These are phyloP conservation scores for Phytophthora ohioensis DNA, from an alignment of 352 stramenopile species.

Conservation along the genomic window DNA sequence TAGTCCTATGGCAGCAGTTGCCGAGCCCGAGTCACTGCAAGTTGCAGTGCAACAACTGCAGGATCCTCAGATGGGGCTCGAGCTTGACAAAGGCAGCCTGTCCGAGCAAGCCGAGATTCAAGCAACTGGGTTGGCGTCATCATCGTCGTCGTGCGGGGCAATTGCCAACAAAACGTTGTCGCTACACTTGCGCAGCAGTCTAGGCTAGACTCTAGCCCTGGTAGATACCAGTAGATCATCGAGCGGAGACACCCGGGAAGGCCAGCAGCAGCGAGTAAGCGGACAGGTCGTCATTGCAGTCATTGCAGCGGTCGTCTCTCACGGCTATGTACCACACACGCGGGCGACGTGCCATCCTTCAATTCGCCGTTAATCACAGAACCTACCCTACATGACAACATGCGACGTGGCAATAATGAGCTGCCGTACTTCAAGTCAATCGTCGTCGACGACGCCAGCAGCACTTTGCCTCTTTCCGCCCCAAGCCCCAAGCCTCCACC, in stretches of 20 bases:
- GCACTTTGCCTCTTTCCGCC: constrained; percentile 13
- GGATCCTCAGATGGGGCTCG: background rate
- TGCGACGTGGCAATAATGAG: constrained; percentile 34
- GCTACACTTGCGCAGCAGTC: no score
- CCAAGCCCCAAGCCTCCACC: background rate
- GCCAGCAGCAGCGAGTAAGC: no score
- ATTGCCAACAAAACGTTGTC: no score
- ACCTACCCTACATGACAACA: constrained; percentile 25
- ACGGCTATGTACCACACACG: background rate
- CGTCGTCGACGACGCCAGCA: background rate
- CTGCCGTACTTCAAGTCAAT: constrained; percentile 24
- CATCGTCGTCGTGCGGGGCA: no score
- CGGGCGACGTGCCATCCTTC: constrained; percentile 7
- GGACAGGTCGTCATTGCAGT: no score
- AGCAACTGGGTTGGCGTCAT: no score
- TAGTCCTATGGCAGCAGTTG: background rate
- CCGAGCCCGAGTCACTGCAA: background rate
- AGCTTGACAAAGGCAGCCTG: background rate
- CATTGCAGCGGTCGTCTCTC: background rate
- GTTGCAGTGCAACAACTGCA: no score
- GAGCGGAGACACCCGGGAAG: background rate
- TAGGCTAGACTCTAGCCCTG: no score
- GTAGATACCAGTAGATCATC: background rate
- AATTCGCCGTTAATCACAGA: constrained; percentile 7
- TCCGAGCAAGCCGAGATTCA: constrained; percentile 8